These are phyloP conservation scores for Cornus kousa DNA, from an alignment of 148 eudicot genomes.

Conservation along the genomic window DNA sequence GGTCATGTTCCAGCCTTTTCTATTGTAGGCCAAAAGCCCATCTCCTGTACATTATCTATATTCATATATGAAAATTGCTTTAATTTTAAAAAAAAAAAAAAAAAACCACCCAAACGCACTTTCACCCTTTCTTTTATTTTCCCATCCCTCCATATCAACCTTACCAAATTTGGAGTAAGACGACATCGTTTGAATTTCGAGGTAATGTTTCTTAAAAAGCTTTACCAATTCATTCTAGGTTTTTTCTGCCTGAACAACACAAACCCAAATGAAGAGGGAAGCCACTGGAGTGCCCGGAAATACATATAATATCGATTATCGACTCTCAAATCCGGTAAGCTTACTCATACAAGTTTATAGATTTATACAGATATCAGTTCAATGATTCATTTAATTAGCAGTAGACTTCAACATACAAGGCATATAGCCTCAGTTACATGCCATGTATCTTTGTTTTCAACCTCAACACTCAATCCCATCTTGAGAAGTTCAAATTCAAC, in stretches of 20 bases:
- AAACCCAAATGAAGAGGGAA: background rate
- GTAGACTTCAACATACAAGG: background rate
- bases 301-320: background rate
- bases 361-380: background rate
- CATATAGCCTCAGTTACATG: background rate
- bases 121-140: no score
- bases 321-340: background rate
- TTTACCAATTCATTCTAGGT: background rate
- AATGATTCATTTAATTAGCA: background rate
- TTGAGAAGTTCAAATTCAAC: background rate
- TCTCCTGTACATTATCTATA: no score
- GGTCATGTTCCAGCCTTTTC: no score
- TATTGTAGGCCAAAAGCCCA: no score
- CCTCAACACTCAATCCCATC: constrained; percentile 2
- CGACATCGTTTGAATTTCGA: background rate
- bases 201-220: no score
- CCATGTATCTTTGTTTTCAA: background rate
- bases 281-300: background rate
- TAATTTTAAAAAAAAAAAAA: no score
- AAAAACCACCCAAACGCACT: no score
- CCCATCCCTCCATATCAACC: no score
- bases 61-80: no score
- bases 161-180: no score
- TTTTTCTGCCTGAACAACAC: background rate
- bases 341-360: background rate